Evolutionary conservation across 768 basidiomycete species (phyloP).

Genomic region (Flagelloscypha sp.): DNA sequence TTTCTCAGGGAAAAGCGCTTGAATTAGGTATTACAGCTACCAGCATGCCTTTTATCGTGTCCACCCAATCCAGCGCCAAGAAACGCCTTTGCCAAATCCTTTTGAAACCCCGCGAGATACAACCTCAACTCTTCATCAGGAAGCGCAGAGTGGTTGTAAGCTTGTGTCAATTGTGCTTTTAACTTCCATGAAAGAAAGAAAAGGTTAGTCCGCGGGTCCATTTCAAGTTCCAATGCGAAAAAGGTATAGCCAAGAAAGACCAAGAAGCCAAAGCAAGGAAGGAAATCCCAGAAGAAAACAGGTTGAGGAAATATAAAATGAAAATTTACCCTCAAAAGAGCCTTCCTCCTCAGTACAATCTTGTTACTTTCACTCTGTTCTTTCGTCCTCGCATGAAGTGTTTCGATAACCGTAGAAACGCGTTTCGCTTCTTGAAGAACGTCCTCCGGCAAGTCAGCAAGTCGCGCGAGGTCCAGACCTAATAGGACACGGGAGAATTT

Average conservation of each 20-base stretch:
- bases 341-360: conserved; percentile 54
- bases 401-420: conserved; percentile 51
- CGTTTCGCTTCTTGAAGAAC: conserved; percentile 56
- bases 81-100: conserved; percentile 56
- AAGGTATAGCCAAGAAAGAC: conserved; percentile 1
- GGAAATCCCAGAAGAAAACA: neutral
- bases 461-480: conserved; percentile 85
- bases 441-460: conserved; percentile 76
- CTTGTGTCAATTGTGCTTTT: conserved; percentile 67
- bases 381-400: conserved; percentile 47
- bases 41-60: too few species aligned
- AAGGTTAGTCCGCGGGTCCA: too few species aligned
- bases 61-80: too few species aligned
- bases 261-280: conserved; percentile 1
- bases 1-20: too few species aligned
- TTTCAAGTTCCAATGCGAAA: too few species aligned
- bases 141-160: conserved; percentile 61
- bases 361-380: conserved; percentile 55
- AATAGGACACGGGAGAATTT: neutral
- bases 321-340: conserved; percentile 50
- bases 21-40: too few species aligned
- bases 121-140: conserved; percentile 60
- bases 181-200: too few species aligned
- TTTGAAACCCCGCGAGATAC: conserved; percentile 64
- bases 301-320: neutral